Percentiles rank a stretch among this genome's conserved stretches.
Evolutionary conservation across 441 rosid species (phyloP).

Genomic region (Viola pubescens): DNA sequence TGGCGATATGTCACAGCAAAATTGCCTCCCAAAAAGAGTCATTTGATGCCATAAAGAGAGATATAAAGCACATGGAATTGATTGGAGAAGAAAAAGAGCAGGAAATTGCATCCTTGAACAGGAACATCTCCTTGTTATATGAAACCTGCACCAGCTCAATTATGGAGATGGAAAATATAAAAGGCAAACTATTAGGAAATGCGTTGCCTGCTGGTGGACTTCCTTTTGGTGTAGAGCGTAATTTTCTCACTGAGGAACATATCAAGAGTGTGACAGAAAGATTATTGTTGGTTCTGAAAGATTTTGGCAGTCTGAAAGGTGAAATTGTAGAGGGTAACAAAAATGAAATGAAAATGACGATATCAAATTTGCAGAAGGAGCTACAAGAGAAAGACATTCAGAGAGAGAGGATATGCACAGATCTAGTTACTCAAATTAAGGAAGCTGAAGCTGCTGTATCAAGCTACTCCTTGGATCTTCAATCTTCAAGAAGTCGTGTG

Average conservation of each 20-base stretch:
- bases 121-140: slow-evolving; percentile 52
- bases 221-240: slow-evolving; percentile 24
- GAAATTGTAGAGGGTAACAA: slow-evolving; percentile 44
- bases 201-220: slow-evolving; percentile 22
- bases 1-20: slow-evolving; percentile 37
- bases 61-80: slow-evolving; percentile 34
- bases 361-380: slow-evolving; percentile 77
- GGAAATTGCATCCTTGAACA: slow-evolving; percentile 46
- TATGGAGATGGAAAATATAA: slow-evolving; percentile 62
- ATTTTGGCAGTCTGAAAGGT: slow-evolving; percentile 40
- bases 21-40: slow-evolving; percentile 36
- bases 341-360: slow-evolving; percentile 67
- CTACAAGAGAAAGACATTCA: slow-evolving; percentile 92
- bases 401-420: slow-evolving; percentile 75
- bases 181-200: slow-evolving; percentile 41
- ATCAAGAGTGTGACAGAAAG: slow-evolving; percentile 50
- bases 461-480: slow-evolving; percentile 56
- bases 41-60: slow-evolving; percentile 37
- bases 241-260: slow-evolving; percentile 49
- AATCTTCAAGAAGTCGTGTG: slow-evolving; percentile 46
- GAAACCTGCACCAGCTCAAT: slow-evolving; percentile 60
- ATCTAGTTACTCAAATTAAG: slow-evolving; percentile 89
- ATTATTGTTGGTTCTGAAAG: slow-evolving; percentile 44
- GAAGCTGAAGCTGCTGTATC: slow-evolving; percentile 79
- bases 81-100: slow-evolving; percentile 42